Conservation (phyloP, 2,329 filamentous ascomycete genomes). For the Curvularia sp. region DNA sequence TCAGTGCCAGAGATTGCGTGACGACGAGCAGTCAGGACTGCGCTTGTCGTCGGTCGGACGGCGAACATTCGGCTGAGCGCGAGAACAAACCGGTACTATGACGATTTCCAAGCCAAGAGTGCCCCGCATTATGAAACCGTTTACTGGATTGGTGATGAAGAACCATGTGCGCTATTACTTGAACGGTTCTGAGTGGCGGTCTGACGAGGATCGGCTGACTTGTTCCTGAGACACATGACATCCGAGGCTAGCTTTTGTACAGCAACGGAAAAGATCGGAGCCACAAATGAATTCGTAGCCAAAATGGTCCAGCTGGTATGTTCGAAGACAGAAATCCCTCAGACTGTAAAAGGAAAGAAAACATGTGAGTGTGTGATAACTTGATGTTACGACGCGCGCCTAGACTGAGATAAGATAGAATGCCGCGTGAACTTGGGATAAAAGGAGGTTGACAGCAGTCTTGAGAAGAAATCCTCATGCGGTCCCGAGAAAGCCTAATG, state of each 20-base stretch:
- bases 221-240: conserved; percentile 14
- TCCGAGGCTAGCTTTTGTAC: conserved; percentile 13
- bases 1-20: conserved; percentile 5
- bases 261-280: conserved; percentile 14
- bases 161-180: conserved; percentile 10
- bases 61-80: conserved; percentile 18
- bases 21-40: conserved; percentile 12
- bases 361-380: neutral
- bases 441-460: neutral
- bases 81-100: conserved; percentile 12
- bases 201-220: conserved; percentile 28
- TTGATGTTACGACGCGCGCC: neutral
- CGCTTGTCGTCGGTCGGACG: conserved; percentile 35
- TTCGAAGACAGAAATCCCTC: neutral
- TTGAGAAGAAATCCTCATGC: neutral
- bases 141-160: conserved; percentile 26
- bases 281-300: conserved; percentile 3
- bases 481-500: neutral
- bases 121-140: conserved; percentile 21
- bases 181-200: conserved; percentile 11
- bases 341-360: neutral
- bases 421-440: too few relatives aligned
- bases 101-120: conserved; percentile 12
- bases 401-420: neutral
- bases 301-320: neutral